Evolutionary conservation across 768 basidiomycete species (phyloP), one percentile per base, ranked within the genome.

Genomic region (Suillus clintonianus): DNA sequence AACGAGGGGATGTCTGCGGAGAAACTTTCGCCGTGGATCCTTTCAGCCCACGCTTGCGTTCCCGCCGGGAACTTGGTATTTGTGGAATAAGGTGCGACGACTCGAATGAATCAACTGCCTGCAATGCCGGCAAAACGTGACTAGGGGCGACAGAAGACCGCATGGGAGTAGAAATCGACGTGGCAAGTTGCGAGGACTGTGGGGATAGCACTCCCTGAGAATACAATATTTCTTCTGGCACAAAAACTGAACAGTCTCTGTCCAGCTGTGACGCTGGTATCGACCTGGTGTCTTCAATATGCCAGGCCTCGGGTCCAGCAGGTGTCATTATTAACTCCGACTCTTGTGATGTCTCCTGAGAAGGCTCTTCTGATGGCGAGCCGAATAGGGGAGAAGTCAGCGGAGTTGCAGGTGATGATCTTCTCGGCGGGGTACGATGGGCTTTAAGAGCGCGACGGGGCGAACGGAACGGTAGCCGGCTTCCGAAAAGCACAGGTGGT

Each of bases 311-410:
- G 43, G 27, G 37, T 27, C 83, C 77, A 36, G 82, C 61, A 13
- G 89, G 86, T 1, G 87, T 85, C 50, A 80, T 77, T 61, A 86
- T 73, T 60, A 74, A 71, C 22, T 83, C 82, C 3, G 80, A 77
- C 34, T 80, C 81, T 69, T 85, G 82, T 8, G 84, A 84, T 61
- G 75, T 63, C 24, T 65, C 36, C 36, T 64, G 68, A 9, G 68
- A 72, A 34, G 70, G 69, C 43, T 53, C 32, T 53, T 53, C 51
- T n/a, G 65, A 69, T 24, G 69, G 74, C 19, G 70, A 73, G 5
- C 56, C 56, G 17, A 57, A 41, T 17, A 77, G 70, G 41, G 77
- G 74, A 67, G 62, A 76, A 48, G 64, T 68, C n/a, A 60, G 70
- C 57, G 68, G 72, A 59, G 68, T 74, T 64, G 59, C 61, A 24